phyloP scores from a whole-genome alignment of 768 basidiomycete species.

The Lentinus tigrinus region DNA sequence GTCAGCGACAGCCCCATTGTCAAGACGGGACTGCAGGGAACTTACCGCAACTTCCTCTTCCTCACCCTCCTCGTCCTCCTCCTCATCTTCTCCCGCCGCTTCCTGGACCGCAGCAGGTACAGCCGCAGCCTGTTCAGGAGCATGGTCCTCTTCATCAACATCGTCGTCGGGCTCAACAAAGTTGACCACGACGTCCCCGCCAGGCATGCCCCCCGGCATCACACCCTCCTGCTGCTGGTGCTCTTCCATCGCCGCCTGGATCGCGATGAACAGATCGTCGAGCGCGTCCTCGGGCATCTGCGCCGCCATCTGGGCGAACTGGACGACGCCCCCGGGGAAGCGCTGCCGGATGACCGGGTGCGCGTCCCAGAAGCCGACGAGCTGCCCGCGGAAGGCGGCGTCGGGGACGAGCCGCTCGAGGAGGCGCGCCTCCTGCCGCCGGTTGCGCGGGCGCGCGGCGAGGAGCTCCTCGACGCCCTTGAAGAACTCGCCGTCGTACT shows the following conservation, averaged over 20 bases:
- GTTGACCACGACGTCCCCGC: constrained; percentile 27
- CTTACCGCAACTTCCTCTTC: constrained; percentile 52
- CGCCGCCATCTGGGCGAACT: constrained; percentile 57
- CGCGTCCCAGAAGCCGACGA: constrained; percentile 60
- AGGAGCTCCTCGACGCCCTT: constrained; percentile 55
- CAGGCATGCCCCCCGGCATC: constrained; percentile 49
- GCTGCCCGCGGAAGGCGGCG: constrained; percentile 51
- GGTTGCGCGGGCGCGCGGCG: constrained; percentile 35
- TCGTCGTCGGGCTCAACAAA: constrained; percentile 34
- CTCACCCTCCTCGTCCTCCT: constrained; percentile 35
- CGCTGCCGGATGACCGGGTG: constrained; percentile 52
- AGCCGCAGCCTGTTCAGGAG: constrained; percentile 44
- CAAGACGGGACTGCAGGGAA: constrained; percentile 1
- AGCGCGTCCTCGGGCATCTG: constrained; percentile 44
- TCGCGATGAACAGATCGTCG: constrained; percentile 55
- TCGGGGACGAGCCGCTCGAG: constrained; percentile 62
- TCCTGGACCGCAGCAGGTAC: constrained; percentile 28
- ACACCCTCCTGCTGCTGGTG: constrained; percentile 28
- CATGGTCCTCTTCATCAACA: constrained; percentile 43
- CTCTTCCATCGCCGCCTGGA: constrained; percentile 38
- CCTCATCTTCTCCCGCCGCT: constrained; percentile 23
- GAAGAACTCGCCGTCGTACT: constrained; percentile 80
- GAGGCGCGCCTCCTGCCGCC: constrained; percentile 49
- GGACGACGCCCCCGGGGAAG: constrained; percentile 65
- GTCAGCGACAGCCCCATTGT: background rate